phyloP scores from a whole-genome alignment of 495 filamentous ascomycete species.

The Neurospora sp. region DNA sequence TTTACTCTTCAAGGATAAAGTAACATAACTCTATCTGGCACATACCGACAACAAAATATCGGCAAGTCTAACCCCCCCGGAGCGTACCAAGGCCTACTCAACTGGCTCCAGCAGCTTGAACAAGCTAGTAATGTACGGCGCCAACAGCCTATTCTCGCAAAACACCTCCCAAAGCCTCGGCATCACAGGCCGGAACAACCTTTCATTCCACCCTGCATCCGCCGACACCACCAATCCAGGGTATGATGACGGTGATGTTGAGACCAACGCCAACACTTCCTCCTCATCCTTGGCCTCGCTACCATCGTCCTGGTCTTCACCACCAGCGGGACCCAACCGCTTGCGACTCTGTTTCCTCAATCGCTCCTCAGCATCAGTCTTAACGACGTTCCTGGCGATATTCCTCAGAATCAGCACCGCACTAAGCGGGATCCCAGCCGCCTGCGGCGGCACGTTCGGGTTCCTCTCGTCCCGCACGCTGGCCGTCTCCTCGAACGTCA shows the following conservation, averaged over 20 bases:
- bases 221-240: constrained; percentile 4
- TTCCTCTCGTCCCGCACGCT: constrained; percentile 60
- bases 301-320: constrained; percentile 5
- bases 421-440: constrained; percentile 75
- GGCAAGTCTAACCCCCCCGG: not conserved
- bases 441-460: constrained; percentile 44
- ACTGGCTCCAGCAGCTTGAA: constrained; percentile 16
- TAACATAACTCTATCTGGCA: not conserved
- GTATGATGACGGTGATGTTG: not conserved
- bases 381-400: constrained; percentile 64
- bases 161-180: constrained; percentile 41
- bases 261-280: not conserved
- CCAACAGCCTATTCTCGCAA: constrained; percentile 42
- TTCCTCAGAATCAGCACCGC: constrained; percentile 82
- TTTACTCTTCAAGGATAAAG: not conserved
- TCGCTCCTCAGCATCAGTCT: constrained; percentile 44
- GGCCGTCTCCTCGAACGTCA: constrained; percentile 53
- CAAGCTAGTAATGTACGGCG: constrained; percentile 17
- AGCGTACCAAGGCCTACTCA: not conserved
- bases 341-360: constrained; percentile 38
- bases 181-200: constrained; percentile 41
- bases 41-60: not conserved
- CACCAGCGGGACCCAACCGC: not conserved
- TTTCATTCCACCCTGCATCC: constrained; percentile 36
- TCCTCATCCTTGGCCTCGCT: constrained; percentile 34